Percentiles rank a stretch among this genome's conserved stretches.
These are phyloP conservation scores for slime mould (Dictyostelium discoideum) DNA, from an alignment of 78 protist species.

Conservation along the genomic window DNA sequence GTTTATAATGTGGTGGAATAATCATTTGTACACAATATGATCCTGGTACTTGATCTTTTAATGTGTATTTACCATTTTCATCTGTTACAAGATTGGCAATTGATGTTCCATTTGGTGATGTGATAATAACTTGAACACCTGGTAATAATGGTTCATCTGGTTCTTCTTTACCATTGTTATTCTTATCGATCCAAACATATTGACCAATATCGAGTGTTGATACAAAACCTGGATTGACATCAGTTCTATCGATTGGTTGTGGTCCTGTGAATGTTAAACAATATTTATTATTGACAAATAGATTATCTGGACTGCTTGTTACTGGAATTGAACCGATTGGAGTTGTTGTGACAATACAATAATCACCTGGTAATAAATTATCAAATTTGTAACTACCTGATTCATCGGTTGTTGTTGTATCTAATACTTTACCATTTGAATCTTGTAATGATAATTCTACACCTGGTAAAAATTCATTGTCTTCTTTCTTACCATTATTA, in stretches of 20 bases:
- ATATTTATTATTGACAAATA: not conserved
- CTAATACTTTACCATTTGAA: not conserved
- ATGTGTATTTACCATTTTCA: not conserved
- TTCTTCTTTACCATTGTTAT: not conserved
- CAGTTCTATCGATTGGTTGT: not conserved
- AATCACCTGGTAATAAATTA: constrained; percentile 13
- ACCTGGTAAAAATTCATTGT: not conserved
- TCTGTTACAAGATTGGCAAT: not conserved
- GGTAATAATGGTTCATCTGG: not conserved
- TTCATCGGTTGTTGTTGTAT: not conserved
- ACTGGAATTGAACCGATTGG: constrained; percentile 22
- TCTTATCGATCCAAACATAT: constrained; percentile 17
- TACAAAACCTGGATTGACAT: constrained; percentile 14
- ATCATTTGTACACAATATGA: not conserved
- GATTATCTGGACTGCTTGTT: not conserved
- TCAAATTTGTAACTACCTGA: constrained; percentile 7
- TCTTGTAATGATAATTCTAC: not conserved
- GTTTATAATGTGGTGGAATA: constrained; percentile 14
- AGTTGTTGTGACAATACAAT: not conserved
- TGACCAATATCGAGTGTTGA: not conserved
- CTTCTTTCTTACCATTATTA: not conserved
- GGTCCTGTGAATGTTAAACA: not conserved
- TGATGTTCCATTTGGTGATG: not conserved
- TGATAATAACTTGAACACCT: not conserved
- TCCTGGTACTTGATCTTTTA: not conserved